These are phyloP conservation scores for Cercospora nicotianae DNA, from an alignment of 2,329 filamentous ascomycete genomes.

Conservation along the genomic window DNA sequence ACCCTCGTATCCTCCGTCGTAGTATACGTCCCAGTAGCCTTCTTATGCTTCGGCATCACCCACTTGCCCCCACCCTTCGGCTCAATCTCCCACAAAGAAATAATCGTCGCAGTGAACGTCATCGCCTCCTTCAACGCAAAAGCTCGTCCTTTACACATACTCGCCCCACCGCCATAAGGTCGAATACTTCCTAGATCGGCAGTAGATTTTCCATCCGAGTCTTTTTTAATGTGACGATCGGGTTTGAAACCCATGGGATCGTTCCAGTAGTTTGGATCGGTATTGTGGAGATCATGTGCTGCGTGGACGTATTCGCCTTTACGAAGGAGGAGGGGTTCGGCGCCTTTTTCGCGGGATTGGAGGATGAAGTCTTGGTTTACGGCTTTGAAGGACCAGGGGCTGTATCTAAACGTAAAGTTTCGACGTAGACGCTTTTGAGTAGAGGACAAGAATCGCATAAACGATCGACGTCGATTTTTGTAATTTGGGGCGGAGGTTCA, in stretches of 20 bases:
- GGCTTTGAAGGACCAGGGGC: constrained; percentile 40
- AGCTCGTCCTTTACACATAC: constrained; percentile 52
- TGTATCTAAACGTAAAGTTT: constrained; percentile 40
- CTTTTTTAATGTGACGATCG: constrained; percentile 39
- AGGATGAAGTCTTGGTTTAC: constrained; percentile 40
- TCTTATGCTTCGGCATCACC: constrained; percentile 53
- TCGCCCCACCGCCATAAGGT: constrained; percentile 49
- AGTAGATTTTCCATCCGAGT: constrained; percentile 30
- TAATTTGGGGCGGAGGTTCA: constrained; percentile 37
- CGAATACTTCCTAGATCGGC: constrained; percentile 47
- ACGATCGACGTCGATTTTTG: constrained; percentile 38
- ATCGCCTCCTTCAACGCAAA: constrained; percentile 55
- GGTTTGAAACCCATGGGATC: constrained; percentile 37
- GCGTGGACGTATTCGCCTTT: constrained; percentile 42
- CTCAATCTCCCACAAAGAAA: constrained; percentile 59
- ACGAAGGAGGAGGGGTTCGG: constrained; percentile 34
- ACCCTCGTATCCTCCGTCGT: constrained; percentile 57
- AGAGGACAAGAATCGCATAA: constrained; percentile 39
- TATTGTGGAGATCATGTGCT: constrained; percentile 41
- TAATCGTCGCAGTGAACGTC: constrained; percentile 53
- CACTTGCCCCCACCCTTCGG: constrained; percentile 49
- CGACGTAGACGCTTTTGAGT: constrained; percentile 42
- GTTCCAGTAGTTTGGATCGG: constrained; percentile 38
- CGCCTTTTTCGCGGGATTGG: constrained; percentile 39
- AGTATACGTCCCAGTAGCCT: constrained; percentile 52